Evolutionary conservation across 2,329 filamentous ascomycete species (phyloP), one percentile per base, ranked within the genome.

Genomic region (Arachnomyces sp.): DNA sequence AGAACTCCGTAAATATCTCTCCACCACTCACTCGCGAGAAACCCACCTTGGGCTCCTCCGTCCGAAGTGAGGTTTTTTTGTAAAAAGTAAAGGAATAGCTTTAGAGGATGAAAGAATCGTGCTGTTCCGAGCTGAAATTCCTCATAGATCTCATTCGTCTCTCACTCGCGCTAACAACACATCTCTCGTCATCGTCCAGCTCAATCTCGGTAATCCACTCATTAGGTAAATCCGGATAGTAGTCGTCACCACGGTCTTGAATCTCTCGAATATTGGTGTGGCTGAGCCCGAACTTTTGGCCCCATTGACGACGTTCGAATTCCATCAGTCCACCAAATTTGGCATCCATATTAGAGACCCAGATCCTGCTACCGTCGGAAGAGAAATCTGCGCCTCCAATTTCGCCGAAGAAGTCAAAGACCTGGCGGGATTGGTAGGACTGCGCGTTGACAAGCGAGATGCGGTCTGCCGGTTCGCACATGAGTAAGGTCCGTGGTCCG

Each of bases 381-480:
- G 59, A 55, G 39, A 60, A 68, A 41, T 65, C 62, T 0, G 65
- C 63, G 2, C 66, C 66, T 4, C 60, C 65, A 18, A 69, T 61
- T 38, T 69, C 66, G 3, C 66, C 66, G 14, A 69, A 69, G 52
- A 69, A 69, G 44, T 69, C 65, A 30, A 67, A 61, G 3, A 64
- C 61, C 43, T 69, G 66, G 6, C 64, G 58, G 1, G 55, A 57
- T 18, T 61, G 54, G 44, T 61, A 69, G 5, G 62, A 60, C 45
- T 65, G 63, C 4, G 66, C 66, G 39, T 68, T 63, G 39, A 69
- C 57, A n/a, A 69, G 52, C 4, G 58, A 52, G n/a, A 69, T 61
- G 7, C 66, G 61, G 39, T 69, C 66, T 1, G 66, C 66, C 1
- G 65, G 65, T 36, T 69, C 66, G 36, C 57, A 60, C 50, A 66